Evolutionary conservation across 176 grass and related monocot genomes (phyloP).

Genomic region (Avena sativa): DNA sequence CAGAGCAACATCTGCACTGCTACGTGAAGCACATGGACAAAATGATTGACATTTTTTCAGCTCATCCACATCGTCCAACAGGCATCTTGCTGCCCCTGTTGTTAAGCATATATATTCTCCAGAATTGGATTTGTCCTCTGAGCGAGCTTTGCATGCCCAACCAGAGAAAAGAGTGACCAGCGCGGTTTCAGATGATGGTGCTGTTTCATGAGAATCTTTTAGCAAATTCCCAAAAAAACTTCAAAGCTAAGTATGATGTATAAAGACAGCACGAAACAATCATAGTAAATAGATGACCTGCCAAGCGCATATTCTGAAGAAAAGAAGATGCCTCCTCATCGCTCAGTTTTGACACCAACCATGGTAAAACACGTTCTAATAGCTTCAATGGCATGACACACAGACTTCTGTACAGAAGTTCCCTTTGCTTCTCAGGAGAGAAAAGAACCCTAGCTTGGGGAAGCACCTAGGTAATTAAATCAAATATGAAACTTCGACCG

Average conservation of each 20-base stretch:
- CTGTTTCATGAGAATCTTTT: constrained; percentile 59
- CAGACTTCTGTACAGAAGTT: constrained; percentile 83
- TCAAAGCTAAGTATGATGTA: constrained; percentile 32
- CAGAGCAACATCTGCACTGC: constrained; percentile 30
- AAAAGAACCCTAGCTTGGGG: constrained; percentile 91
- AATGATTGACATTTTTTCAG: constrained; percentile 62
- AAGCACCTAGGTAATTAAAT: constrained; percentile 81
- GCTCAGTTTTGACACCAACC: constrained; percentile 83
- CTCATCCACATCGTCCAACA: constrained; percentile 50
- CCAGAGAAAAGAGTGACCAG: constrained; percentile 93
- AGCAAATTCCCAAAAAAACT: constrained; percentile 46
- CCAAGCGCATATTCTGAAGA: constrained; percentile 83
- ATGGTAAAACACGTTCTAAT: constrained; percentile 92
- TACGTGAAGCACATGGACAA: constrained; percentile 68
- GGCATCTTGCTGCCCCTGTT: constrained; percentile 50
- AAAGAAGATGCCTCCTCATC: constrained; percentile 82
- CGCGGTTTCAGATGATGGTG: constrained; percentile 77
- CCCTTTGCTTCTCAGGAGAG: constrained; percentile 87
- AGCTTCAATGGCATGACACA: constrained; percentile 98
- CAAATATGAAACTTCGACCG: constrained; percentile 25
- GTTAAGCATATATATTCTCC: constrained; percentile 82
- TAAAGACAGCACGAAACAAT: constrained; percentile 18
- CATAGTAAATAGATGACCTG: constrained; percentile 62
- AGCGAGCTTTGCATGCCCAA: constrained; percentile 88
- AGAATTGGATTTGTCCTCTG: constrained; percentile 60